These are phyloP conservation scores for Pichia heedii DNA, from an alignment of 805 yeast genomes.

Conservation along the genomic window DNA sequence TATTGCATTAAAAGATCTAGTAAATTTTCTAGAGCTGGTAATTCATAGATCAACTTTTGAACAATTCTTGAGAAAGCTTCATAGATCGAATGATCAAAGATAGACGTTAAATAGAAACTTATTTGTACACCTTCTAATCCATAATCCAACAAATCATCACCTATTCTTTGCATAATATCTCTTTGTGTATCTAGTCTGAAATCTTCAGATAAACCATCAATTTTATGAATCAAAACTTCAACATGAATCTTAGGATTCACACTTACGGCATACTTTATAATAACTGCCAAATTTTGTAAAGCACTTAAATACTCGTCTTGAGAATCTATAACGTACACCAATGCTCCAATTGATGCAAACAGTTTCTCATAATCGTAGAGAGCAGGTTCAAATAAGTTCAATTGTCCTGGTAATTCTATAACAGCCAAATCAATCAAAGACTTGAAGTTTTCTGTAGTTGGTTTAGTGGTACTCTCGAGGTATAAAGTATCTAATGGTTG, in stretches of 20 bases:
- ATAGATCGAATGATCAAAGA: conserved; percentile 90
- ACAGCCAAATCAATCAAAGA: conserved; percentile 81
- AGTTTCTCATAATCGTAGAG: conserved; percentile 64
- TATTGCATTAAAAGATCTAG: conserved; percentile 83
- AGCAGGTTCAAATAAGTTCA: conserved; percentile 79
- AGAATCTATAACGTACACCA: conserved; percentile 89
- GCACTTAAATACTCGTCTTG: conserved; percentile 95
- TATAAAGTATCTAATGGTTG: conserved; percentile 90
- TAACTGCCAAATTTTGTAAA: conserved; percentile 76
- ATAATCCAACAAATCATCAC: conserved; percentile 82
- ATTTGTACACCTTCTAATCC: conserved; percentile 90
- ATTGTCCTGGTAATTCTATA: conserved; percentile 92
- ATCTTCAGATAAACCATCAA: conserved; percentile 92
- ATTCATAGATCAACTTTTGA: conserved; percentile 81
- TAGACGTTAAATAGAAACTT: conserved; percentile 84
- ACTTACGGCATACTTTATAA: conserved; percentile 78
- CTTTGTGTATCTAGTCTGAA: conserved; percentile 90
- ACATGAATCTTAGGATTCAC: conserved; percentile 79
- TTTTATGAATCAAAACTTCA: conserved; percentile 91
- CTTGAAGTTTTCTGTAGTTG: conserved; percentile 74
- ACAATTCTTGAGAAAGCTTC: conserved; percentile 93
- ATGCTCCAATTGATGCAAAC: conserved; percentile 76
- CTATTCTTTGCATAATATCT: conserved; percentile 92
- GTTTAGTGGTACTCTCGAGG: conserved; percentile 81
- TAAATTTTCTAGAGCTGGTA: conserved; percentile 81